These are phyloP conservation scores for Ustilago hordei DNA, from an alignment of 1,284 basidiomycete species.

Conservation along the genomic window DNA sequence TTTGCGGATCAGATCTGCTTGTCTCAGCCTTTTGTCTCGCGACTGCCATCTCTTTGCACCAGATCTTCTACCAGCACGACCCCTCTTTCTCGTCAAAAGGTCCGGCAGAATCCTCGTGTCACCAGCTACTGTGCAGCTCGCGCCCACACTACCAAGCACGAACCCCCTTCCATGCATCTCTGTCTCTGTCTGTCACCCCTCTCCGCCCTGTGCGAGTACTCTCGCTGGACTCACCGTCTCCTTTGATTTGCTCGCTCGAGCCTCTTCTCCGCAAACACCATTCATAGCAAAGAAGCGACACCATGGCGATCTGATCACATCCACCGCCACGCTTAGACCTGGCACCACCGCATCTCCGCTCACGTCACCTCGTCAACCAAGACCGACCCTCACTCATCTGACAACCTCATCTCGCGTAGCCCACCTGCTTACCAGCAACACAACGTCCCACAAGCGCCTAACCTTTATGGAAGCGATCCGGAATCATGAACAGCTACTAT, in stretches of 20 bases:
- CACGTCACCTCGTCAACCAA: background rate
- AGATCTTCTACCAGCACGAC: constrained; percentile 7
- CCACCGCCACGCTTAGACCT: background rate
- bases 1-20: background rate
- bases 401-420: background rate
- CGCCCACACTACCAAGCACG: constrained; percentile 1
- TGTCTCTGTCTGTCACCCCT: background rate
- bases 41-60: background rate
- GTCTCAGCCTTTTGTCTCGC: background rate
- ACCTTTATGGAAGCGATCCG: background rate
- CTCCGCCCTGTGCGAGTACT: background rate
- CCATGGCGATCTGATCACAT: constrained; percentile 1
- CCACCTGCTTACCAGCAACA: background rate
- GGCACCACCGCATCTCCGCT: background rate
- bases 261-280: background rate
- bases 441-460: background rate
- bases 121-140: background rate
- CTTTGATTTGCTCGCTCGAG: background rate
- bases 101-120: background rate
- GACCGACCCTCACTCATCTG: background rate
- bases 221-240: background rate
- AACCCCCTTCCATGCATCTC: background rate
- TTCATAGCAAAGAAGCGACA: background rate
- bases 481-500: constrained; percentile 17
- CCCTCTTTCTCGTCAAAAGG: background rate